phyloP scores from a whole-genome alignment of 2,329 filamentous ascomycete species.

The Geosmithia morbida region DNA sequence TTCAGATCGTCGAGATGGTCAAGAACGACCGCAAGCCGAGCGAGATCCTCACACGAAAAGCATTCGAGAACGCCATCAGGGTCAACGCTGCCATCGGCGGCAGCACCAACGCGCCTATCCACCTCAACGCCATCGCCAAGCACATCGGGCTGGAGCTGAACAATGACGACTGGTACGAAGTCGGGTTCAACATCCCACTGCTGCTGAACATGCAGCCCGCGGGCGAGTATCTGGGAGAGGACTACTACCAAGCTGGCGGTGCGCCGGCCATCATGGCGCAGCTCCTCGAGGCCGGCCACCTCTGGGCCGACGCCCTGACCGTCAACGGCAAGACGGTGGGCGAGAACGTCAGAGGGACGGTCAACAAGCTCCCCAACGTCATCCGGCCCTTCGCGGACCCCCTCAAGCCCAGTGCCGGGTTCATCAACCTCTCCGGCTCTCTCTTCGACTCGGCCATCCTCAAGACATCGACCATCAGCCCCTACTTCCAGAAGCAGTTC shows the following conservation, averaged over 20 bases:
- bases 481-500: slow-evolving; percentile 26
- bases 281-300: slow-evolving; percentile 29
- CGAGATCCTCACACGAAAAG: slow-evolving; percentile 37
- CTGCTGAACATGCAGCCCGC: slow-evolving; percentile 40
- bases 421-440: slow-evolving; percentile 30
- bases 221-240: slow-evolving; percentile 35
- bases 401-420: slow-evolving; percentile 32
- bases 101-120: slow-evolving; percentile 41
- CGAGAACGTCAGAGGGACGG: slow-evolving; percentile 25
- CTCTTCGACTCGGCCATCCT: slow-evolving; percentile 37
- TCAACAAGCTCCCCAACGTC: slow-evolving; percentile 32
- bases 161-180: slow-evolving; percentile 36
- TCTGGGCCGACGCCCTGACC: slow-evolving; percentile 25
- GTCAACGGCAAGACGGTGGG: slow-evolving; percentile 29
- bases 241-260: slow-evolving; percentile 38
- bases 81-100: slow-evolving; percentile 40
- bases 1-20: slow-evolving; percentile 35
- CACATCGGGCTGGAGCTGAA: slow-evolving; percentile 34
- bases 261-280: slow-evolving; percentile 38
- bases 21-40: slow-evolving; percentile 30
- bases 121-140: slow-evolving; percentile 37
- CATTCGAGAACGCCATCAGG: slow-evolving; percentile 41
- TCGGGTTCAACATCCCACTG: slow-evolving; percentile 33
- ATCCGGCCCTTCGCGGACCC: slow-evolving; percentile 29
- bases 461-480: slow-evolving; percentile 35